phyloP scores from a whole-genome alignment of 2,329 filamentous ascomycete species.

The Thermothelomyces thermophilus region DNA sequence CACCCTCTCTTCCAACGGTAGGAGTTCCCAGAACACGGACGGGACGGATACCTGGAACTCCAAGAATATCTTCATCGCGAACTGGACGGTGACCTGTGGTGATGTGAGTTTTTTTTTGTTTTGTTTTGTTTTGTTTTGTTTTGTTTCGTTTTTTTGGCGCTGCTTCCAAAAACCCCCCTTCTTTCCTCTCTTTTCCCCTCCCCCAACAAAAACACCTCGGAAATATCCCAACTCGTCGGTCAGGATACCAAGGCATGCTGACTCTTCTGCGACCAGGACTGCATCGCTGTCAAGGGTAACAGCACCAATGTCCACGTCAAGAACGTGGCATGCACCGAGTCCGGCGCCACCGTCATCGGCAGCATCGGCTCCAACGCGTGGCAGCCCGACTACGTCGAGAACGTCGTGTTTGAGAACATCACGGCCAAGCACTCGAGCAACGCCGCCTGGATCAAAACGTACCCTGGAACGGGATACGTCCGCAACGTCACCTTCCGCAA shows the following conservation, averaged over 20 bases:
- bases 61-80: conserved; percentile 37
- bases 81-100: conserved; percentile 39
- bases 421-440: conserved; percentile 34
- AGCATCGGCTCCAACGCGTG: conserved; percentile 32
- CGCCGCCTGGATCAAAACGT: conserved; percentile 39
- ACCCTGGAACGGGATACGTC: conserved; percentile 36
- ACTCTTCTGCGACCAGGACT: conserved; percentile 28
- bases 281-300: conserved; percentile 36
- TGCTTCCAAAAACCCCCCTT: too few species aligned
- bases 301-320: conserved; percentile 33
- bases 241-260: neutral
- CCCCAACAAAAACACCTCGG: too few species aligned
- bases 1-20: conserved; percentile 38
- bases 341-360: conserved; percentile 33
- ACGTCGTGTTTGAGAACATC: conserved; percentile 34
- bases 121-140: too few species aligned
- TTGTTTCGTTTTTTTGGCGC: too few species aligned
- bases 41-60: conserved; percentile 47
- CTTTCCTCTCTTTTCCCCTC: too few species aligned
- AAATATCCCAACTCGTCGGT: neutral
- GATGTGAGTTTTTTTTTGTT: conserved; percentile 35
- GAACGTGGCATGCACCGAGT: conserved; percentile 36
- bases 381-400: conserved; percentile 32
- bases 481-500: conserved; percentile 40
- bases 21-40: conserved; percentile 44